Evolutionary conservation across 1,284 basidiomycete species (phyloP).

Genomic region (Taiwanofungus camphoratus): DNA sequence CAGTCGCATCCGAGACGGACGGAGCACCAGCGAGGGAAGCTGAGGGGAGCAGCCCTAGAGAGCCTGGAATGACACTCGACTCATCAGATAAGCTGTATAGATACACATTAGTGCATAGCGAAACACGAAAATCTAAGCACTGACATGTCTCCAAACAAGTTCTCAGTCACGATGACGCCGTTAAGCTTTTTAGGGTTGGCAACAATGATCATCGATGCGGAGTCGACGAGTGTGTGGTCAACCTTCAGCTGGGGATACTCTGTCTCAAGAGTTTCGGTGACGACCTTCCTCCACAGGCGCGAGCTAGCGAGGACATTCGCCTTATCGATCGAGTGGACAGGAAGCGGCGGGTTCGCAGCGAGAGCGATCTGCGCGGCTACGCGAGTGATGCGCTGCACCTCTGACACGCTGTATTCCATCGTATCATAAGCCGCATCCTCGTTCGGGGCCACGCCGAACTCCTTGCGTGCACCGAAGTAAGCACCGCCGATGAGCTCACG

Average conservation of each 20-base stretch:
- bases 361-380: conserved; percentile 94
- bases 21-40: conserved; percentile 94
- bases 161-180: conserved; percentile 92
- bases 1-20: conserved; percentile 47
- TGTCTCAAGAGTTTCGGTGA: conserved; percentile 73
- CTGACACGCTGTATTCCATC: conserved; percentile 88
- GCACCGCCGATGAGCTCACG: conserved; percentile 91
- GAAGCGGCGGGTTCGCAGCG: conserved; percentile 77
- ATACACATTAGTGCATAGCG: conserved; percentile 4
- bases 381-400: conserved; percentile 93
- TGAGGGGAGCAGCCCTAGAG: conserved; percentile 92
- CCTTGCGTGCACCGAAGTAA: conserved; percentile 94
- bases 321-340: conserved; percentile 95
- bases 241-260: conserved; percentile 86
- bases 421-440: conserved; percentile 80
- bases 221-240: conserved; percentile 93
- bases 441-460: conserved; percentile 64
- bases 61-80: conserved; percentile 95
- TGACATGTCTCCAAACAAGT: conserved; percentile 95
- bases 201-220: conserved; percentile 95
- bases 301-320: conserved; percentile 98
- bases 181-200: conserved; percentile 91
- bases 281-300: conserved; percentile 90
- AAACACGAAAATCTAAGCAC: conserved; percentile 26
- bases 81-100: conserved; percentile 88